Evolutionary conservation across 768 basidiomycete species (phyloP).

Genomic region (Termitomyces sp.): DNA sequence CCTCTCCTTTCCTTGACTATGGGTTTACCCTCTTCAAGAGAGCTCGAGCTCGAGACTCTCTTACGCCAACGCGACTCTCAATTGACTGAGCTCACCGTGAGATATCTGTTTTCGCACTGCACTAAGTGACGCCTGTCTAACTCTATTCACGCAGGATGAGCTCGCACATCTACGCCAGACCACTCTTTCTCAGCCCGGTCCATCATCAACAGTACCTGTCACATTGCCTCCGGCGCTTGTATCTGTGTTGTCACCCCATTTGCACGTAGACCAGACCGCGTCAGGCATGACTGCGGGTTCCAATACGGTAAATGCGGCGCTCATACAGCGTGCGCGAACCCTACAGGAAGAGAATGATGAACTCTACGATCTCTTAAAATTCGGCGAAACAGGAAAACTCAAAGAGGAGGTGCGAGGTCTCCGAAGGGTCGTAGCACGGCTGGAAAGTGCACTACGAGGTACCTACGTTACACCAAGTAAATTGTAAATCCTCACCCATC

Average conservation of each 20-base stretch:
- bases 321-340: conserved; percentile 65
- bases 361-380: conserved; percentile 67
- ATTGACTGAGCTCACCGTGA: conserved; percentile 65
- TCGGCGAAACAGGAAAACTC: conserved; percentile 70
- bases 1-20: conserved; percentile 27
- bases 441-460: conserved; percentile 80
- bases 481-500: background rate
- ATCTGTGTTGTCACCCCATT: conserved; percentile 63
- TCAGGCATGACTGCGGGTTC: conserved; percentile 26
- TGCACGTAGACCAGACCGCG: conserved; percentile 37
- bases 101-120: conserved; percentile 19
- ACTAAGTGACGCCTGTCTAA: conserved; percentile 7
- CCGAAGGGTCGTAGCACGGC: conserved; percentile 56
- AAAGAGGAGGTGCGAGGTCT: conserved; percentile 78
- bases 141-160: conserved; percentile 53
- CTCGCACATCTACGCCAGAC: conserved; percentile 62
- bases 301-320: conserved; percentile 62
- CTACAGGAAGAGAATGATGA: conserved; percentile 89
- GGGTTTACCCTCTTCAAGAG: conserved; percentile 69
- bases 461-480: background rate
- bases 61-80: conserved; percentile 73
- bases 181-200: conserved; percentile 52
- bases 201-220: conserved; percentile 54
- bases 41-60: conserved; percentile 76
- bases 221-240: conserved; percentile 68